A percentile compares a stretch with the other conserved stretches of the same genome.
These are phyloP conservation scores for Colletotrichum truncatum DNA, from an alignment of 2,329 filamentous ascomycete genomes.

Conservation along the genomic window DNA sequence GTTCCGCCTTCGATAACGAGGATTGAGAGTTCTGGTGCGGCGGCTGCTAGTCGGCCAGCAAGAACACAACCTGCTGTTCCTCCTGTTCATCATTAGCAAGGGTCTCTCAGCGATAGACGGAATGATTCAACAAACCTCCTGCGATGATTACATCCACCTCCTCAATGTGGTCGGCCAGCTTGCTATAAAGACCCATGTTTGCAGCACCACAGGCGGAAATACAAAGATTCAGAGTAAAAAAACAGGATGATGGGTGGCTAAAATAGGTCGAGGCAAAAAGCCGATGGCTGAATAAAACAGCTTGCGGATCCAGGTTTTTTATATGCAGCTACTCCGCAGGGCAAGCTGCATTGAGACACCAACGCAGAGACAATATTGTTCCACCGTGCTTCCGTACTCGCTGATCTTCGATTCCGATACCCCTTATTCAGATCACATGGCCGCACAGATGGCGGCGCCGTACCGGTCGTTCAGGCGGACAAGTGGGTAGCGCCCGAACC, in stretches of 20 bases:
- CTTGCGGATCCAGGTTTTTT: not conserved
- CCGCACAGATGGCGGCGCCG: not conserved
- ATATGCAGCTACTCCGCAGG: not conserved
- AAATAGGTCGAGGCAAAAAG: not conserved
- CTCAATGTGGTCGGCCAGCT: constrained; percentile 41
- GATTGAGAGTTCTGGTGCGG: constrained; percentile 57
- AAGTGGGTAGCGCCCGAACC: not conserved
- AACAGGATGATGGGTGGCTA: too few relatives aligned
- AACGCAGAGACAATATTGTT: not conserved
- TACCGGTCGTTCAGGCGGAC: not conserved
- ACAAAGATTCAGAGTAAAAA: too few relatives aligned
- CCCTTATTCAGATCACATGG: not conserved
- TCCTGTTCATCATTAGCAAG: constrained; percentile 39
- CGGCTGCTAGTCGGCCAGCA: constrained; percentile 58
- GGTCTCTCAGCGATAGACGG: accelerated
- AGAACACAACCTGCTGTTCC: constrained; percentile 58
- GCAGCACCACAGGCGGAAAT: not conserved
- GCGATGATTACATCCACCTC: constrained; percentile 62
- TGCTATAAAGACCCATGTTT: constrained; percentile 36
- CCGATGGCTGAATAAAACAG: not conserved
- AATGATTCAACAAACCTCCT: constrained; percentile 47
- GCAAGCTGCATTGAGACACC: not conserved
- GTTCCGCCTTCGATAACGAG: constrained; percentile 62
- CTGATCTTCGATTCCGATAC: not conserved
- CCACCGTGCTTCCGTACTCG: not conserved